Conservation (phyloP, 1,284 basidiomycete genomes). For the Malassezia furfur region DNA sequence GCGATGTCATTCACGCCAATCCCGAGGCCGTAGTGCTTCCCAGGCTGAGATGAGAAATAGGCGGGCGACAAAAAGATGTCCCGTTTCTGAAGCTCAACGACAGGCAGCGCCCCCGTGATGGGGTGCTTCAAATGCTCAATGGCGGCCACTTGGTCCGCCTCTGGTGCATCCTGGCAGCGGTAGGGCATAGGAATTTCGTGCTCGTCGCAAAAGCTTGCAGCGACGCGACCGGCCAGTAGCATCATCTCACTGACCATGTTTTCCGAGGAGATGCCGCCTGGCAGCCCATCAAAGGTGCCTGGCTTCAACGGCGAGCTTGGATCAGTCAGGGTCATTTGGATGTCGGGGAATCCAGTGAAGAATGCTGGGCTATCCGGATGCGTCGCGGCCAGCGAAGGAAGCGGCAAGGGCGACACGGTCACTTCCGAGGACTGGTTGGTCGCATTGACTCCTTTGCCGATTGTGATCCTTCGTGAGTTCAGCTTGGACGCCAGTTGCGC, state of each 20-base stretch:
- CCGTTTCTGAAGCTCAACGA: slow-evolving; percentile 14
- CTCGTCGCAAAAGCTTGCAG: slow-evolving; percentile 63
- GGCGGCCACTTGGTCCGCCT: slow-evolving; percentile 41
- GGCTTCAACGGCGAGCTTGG: background rate
- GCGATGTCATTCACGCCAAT: slow-evolving; percentile 51
- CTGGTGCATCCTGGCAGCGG: slow-evolving; percentile 53
- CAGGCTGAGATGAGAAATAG: slow-evolving; percentile 48
- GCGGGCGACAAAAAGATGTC: slow-evolving; percentile 14
- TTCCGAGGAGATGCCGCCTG: slow-evolving; percentile 17
- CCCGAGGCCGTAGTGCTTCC: slow-evolving; percentile 64
- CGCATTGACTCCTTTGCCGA: slow-evolving; percentile 9
- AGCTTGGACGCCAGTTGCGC: slow-evolving; percentile 4
- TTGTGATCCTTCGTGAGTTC: background rate
- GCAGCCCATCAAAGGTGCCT: slow-evolving; percentile 13
- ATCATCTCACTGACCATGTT: slow-evolving; percentile 68
- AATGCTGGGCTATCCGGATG: slow-evolving; percentile 17
- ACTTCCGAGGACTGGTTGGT: background rate
- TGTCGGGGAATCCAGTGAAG: slow-evolving; percentile 27
- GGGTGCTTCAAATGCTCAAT: slow-evolving; percentile 8
- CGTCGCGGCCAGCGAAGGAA: background rate
- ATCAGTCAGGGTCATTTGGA: slow-evolving; percentile 8
- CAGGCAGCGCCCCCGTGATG: slow-evolving; percentile 17
- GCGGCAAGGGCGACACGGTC: slow-evolving; percentile 2
- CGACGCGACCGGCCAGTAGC: slow-evolving; percentile 69
- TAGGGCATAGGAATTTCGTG: slow-evolving; percentile 61